Evolutionary conservation across 2,329 filamentous ascomycete species (phyloP).

Genomic region (Colletotrichum costaricense): DNA sequence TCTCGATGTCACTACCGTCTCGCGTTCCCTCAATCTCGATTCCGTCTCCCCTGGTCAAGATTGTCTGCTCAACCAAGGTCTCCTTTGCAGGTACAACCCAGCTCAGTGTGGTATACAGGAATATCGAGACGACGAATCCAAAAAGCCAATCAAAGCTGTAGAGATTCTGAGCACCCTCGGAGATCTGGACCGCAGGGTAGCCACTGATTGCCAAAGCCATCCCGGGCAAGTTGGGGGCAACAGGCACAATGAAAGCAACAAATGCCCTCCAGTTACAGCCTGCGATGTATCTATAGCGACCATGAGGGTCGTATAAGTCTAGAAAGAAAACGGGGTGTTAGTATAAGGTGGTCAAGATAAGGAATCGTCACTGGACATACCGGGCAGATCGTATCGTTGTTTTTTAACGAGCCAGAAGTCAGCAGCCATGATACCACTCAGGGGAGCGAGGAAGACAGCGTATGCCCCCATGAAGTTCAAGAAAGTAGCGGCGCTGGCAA

Average conservation of each 20-base stretch:
- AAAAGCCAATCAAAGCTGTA: constrained; percentile 37
- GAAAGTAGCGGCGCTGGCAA: constrained; percentile 67
- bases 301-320: constrained; percentile 47
- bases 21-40: constrained; percentile 9
- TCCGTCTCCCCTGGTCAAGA: constrained; percentile 17
- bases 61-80: constrained; percentile 27
- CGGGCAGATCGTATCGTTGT: constrained; percentile 59
- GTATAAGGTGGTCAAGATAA: neutral
- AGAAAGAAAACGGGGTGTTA: neutral
- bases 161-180: constrained; percentile 30
- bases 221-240: constrained; percentile 68
- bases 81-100: constrained; percentile 34
- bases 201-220: constrained; percentile 57
- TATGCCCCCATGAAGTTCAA: constrained; percentile 73
- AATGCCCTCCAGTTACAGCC: constrained; percentile 70
- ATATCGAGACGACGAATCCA: constrained; percentile 31
- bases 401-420: constrained; percentile 71
- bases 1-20: constrained; percentile 20
- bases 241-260: constrained; percentile 66
- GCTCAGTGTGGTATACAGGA: constrained; percentile 27
- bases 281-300: constrained; percentile 55
- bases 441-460: constrained; percentile 71
- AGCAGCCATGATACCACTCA: constrained; percentile 68
- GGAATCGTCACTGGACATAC: constrained; percentile 1
- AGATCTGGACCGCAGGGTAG: constrained; percentile 24